Conservation (phyloP, 2,329 filamentous ascomycete species). For the Fusarium avenaceum region DNA sequence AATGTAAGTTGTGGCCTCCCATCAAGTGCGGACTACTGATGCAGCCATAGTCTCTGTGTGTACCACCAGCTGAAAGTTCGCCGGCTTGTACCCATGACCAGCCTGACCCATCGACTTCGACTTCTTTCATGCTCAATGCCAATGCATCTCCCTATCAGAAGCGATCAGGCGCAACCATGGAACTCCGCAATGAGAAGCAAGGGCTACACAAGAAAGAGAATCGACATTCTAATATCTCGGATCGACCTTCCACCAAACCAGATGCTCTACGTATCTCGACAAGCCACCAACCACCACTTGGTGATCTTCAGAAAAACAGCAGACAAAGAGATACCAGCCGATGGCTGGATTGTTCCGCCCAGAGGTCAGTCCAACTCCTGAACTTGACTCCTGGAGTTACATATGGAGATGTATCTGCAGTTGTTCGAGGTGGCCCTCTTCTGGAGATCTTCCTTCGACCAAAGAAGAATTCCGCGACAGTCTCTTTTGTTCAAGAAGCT, state of each 20-base stretch:
- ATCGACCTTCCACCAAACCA: background rate
- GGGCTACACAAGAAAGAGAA: background rate
- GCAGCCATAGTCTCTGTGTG: constrained; percentile 24
- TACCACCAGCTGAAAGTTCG: constrained; percentile 4
- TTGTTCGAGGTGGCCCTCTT: constrained; percentile 77
- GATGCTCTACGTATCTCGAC: background rate
- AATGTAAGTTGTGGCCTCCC: constrained; percentile 54
- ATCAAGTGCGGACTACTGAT: constrained; percentile 8
- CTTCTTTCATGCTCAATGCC: background rate
- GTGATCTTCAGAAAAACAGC: background rate
- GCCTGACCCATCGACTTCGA: background rate
- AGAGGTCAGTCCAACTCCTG: constrained; percentile 72
- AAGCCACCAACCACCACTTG: background rate
- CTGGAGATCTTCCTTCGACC: constrained; percentile 75
- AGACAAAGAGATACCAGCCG: constrained; percentile 1
- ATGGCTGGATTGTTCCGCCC: constrained; percentile 55
- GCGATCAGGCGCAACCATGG: background rate
- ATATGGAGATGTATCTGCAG: constrained; percentile 73
- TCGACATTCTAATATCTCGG: background rate
- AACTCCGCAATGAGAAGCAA: background rate
- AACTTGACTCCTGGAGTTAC: constrained; percentile 74
- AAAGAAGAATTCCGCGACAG: constrained; percentile 70
- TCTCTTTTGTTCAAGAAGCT: constrained; percentile 77
- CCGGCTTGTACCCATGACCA: background rate
- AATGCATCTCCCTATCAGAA: constrained; percentile 8